A percentile compares a stretch with the other conserved stretches of the same genome.
Evolutionary conservation across 202 grass and related monocot genomes (phyloP).

Genomic region (Schoenoplectus triqueter): DNA sequence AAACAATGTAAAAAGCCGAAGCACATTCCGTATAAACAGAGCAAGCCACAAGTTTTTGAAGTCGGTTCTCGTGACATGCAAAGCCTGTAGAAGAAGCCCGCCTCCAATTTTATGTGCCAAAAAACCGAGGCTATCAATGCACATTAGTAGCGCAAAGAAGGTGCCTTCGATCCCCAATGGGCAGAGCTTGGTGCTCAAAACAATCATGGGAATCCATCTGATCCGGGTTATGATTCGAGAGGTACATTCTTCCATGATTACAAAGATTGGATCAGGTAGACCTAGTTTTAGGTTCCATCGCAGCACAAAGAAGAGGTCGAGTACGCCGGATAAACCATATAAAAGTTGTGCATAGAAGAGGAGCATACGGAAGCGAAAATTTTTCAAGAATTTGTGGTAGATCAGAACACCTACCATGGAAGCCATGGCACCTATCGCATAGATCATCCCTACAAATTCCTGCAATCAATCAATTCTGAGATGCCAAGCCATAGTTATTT

Average conservation of each 20-base stretch:
- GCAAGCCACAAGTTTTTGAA: conserved; percentile 75
- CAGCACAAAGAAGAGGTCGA: conserved; percentile 88
- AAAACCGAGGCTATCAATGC: conserved; percentile 74
- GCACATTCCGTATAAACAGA: conserved; percentile 65
- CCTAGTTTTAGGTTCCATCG: conserved; percentile 74
- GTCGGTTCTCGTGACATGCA: conserved; percentile 70
- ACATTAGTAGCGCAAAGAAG: conserved; percentile 94
- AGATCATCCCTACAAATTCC: conserved; percentile 85
- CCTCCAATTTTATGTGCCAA: conserved; percentile 65
- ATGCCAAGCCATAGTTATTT: conserved; percentile 6
- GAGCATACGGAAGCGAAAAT: conserved; percentile 72
- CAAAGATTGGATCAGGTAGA: conserved; percentile 64
- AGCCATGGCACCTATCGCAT: conserved; percentile 75
- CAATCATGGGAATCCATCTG: conserved; percentile 88
- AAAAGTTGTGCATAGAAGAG: conserved; percentile 88
- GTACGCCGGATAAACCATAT: conserved; percentile 55
- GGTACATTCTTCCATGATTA: conserved; percentile 70
- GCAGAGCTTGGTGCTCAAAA: conserved; percentile 79
- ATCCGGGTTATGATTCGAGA: conserved; percentile 57
- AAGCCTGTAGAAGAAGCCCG: conserved; percentile 57
- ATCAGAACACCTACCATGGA: conserved; percentile 88
- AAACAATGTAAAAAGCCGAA: conserved; percentile 58
- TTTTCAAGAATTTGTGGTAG: conserved; percentile 83
- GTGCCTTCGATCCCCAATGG: conserved; percentile 74
- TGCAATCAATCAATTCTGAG: conserved; percentile 36